Base-by-base conservation (phyloP, 2,329 filamentous ascomycete genomes). In the Fonsecaea pugnacius region DNA sequence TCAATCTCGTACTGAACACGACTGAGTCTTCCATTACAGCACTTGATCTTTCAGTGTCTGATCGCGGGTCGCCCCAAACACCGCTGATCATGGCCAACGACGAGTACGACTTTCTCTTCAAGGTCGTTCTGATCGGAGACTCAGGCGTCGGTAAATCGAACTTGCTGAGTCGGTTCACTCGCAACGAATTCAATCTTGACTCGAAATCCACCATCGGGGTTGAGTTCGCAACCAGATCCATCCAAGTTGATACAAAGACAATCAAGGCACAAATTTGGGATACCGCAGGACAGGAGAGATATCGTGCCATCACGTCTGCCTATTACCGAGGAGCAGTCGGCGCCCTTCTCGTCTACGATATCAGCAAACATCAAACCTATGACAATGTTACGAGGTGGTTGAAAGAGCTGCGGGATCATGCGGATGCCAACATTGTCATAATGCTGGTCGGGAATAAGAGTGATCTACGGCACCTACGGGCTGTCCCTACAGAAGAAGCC, bases 261-360 rank as follows among this genome's bases (percentile, higher is more conserved):
- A 99, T 99, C 88, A 99, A 99, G 86, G 95, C 95, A 73, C 95
- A 99, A 84, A 99, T 99, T 76, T 99, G 96, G 95, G 95, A 99
- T 84, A 99, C 95, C 65, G 95, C 95, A 72, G 95, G 95, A 72
- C 95, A 99, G 84, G 95, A 99, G 83, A 90, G 95, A 79, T 99
- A 98, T 84, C 91, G 96, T 78, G 95, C 95, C 78, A 99, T 99
- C 79, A 99, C 95, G 73, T 97, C 95, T 66, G 95, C 95, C 72
- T 99, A 99, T 85, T 99, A 99, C 82, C 91, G 95, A 74, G 96
- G 95, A 75, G 96, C 95, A 61, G 95, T 99, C 63, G 95, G 95
- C 74, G 95, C 95, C 69, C 88, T 99, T 66, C 91, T 99, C 70
- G 95, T 99, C 76, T 99, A 99, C 84, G 94, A 99, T 80, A 98